Conservation (phyloP, 2,329 filamentous ascomycete genomes). For the Talaromyces sp. region DNA sequence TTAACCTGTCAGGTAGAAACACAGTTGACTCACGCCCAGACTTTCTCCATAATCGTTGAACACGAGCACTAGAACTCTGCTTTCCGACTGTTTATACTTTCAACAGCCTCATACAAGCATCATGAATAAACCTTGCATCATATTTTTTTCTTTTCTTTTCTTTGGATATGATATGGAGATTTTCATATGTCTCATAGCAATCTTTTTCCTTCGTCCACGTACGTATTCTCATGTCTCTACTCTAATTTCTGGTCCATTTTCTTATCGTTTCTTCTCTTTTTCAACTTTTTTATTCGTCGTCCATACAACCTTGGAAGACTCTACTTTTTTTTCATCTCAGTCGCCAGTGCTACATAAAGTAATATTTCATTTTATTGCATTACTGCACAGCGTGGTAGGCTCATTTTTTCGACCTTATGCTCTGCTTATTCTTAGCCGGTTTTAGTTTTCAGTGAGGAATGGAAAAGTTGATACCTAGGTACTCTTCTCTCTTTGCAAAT, state of each 20-base stretch:
- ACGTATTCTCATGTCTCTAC: not conserved
- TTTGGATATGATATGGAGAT: conserved; percentile 17
- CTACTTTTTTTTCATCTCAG: not conserved
- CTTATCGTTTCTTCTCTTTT: not conserved
- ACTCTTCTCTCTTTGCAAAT: not conserved
- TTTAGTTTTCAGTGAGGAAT: not conserved
- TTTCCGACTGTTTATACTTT: conserved; percentile 1
- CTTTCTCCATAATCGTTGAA: not conserved
- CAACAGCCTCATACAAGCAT: conserved; percentile 1
- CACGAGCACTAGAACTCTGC: not conserved
- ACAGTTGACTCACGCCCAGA: not conserved
- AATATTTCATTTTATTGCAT: conserved; percentile 41
- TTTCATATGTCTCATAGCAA: conserved; percentile 10
- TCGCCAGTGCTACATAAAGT: conserved; percentile 6
- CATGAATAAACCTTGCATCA: conserved; percentile 4
- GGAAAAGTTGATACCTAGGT: not conserved
- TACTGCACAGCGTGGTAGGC: conserved; percentile 25
- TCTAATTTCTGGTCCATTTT: conserved; percentile 7
- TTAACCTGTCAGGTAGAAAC: conserved; percentile 22
- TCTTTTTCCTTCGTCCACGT: not conserved
- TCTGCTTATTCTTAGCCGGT: not conserved
- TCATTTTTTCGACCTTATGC: not conserved
- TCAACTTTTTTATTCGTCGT: not conserved
- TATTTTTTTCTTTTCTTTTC: not conserved
- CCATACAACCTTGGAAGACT: not conserved